These are phyloP conservation scores for Liriodendron chinense DNA, from an alignment of 164 flowering plant species.

Conservation along the genomic window DNA sequence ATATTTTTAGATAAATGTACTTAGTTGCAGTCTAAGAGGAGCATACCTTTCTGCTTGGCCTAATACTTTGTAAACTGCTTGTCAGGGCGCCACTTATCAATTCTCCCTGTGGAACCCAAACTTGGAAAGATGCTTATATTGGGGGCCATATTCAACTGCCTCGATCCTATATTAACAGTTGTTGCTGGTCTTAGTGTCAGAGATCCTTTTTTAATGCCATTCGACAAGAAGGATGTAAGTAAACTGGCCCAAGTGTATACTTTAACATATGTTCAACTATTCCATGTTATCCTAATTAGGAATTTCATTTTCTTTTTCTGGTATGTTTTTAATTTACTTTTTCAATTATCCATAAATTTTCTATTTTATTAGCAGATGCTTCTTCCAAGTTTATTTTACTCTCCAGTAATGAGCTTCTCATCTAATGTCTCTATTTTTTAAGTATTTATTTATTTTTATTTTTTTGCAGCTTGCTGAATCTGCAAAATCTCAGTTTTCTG, in stretches of 20 bases:
- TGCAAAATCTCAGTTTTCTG: constrained; percentile 80
- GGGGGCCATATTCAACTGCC: constrained; percentile 83
- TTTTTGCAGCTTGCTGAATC: constrained; percentile 79
- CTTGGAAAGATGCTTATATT: constrained; percentile 94
- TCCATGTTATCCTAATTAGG: background rate
- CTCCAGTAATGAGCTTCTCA: background rate
- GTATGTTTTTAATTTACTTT: no score
- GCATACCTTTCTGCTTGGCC: background rate
- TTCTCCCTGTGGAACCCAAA: constrained; percentile 98
- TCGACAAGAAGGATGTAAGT: constrained; percentile 95
- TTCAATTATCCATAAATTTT: no score
- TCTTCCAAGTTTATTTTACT: no score
- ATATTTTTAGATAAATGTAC: background rate
- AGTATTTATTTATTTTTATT: no score
- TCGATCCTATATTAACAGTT: constrained; percentile 82
- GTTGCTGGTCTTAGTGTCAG: constrained; percentile 94
- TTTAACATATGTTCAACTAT: background rate
- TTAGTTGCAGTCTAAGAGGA: background rate
- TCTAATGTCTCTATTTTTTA: background rate
- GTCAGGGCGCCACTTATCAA: constrained; percentile 77
- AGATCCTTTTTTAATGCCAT: constrained; percentile 86
- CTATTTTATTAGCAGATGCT: no score
- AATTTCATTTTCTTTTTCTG: no score
- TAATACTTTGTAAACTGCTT: constrained; percentile 11
- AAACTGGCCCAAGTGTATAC: background rate